Evolutionary conservation across 129 eudicot genomes (phyloP), one percentile per base, ranked within the genome.

Genomic region (Arctium lappa): DNA sequence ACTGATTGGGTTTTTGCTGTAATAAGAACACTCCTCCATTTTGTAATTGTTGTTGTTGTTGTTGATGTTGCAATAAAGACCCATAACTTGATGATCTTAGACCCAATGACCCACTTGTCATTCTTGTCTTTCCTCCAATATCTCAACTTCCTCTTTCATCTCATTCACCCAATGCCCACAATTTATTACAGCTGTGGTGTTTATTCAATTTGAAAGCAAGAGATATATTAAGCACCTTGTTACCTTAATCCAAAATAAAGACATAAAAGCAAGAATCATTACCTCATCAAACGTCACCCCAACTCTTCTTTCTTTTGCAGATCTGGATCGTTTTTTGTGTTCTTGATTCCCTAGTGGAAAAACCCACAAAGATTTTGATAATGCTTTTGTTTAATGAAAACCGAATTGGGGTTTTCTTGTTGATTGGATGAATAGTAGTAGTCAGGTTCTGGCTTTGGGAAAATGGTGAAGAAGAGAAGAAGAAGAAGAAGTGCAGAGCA

Each of bases 31-130:
- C 85, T 60, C 86, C 86, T 29, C 83, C 87, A 84, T 84, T 92
- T 72, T 91, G 97, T 37, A 88, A 79, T 73, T 90, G 99, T 53
- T 22, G 27, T 22, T 22, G 27, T 22, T 22, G 27, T 22, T 87
- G 94, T 81, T 89, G 97, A 60, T 91, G 96, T 48, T 87, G 94
- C 80, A 84, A 91, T 86, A 93, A 90, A 74, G 97, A 95, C n/a
- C 99, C 99, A 90, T 91, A 88, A 83, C 88, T 86, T 22, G 88
- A 82, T 77, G 94, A 80, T 82, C 94, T 85, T 80, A 82, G 83
- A 84, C 94, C 92, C 92, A 88, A 91, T 86, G 94, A 91, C 90
- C 90, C 94, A 85, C 89, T 75, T 76, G 86, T 91, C 94, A 91
- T 91, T 87, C 91, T 80, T 92, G 85, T 85, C 86, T 80, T 80